Evolutionary conservation across 805 yeast species (phyloP), one percentile per base, ranked within the genome.

Genomic region (Wickerhamiella slavikovae): DNA sequence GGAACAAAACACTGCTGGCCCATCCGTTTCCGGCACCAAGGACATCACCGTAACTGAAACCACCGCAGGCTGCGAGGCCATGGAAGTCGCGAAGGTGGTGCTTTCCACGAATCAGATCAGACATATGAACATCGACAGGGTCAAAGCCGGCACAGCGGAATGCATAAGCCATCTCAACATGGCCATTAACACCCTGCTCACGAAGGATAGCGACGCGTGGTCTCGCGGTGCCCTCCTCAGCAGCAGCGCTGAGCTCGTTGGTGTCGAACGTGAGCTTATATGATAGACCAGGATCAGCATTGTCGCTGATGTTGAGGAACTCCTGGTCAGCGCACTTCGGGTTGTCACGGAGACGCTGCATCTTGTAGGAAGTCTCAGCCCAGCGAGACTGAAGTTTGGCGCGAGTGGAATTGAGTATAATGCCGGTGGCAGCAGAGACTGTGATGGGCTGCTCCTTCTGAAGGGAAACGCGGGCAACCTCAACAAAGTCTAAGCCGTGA

Each of bases 1-100:
- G 75, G 65, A 72, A 82, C 40, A 89, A 57, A 7, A 89, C 93
- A 12, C 95, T 79, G 48, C 80, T 82, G 34, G 98, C 98, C 98
- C 98, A 89, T 34, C 98, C 98, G 31, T 85, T 76, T 49, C 94
- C 98, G 21, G 98, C 98, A 42, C 98, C 98, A 35, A 89, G 62
- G 28, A 89, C 98, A 55, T 89, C 98, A 63, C 98, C 98, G 48
- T 83, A 89, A 2, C 95, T 80, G 62, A 89, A 89, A 11, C 98
- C 98, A 55, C 98, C 98, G 58, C 98, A 91, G 3, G 96, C 96
- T 25, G 95, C 96, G 28, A 89, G 44, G 37, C 98, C 98, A 29
- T 73, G 79, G 53, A 89, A 89, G 26, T 68, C 74, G 21, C 25
- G 27, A 39, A 89, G 62, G 13, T 70, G 51, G 21, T 75, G 75